phyloP scores from a whole-genome alignment of 2,329 filamentous ascomycete species.

The Purpureocillium lavendulum region DNA sequence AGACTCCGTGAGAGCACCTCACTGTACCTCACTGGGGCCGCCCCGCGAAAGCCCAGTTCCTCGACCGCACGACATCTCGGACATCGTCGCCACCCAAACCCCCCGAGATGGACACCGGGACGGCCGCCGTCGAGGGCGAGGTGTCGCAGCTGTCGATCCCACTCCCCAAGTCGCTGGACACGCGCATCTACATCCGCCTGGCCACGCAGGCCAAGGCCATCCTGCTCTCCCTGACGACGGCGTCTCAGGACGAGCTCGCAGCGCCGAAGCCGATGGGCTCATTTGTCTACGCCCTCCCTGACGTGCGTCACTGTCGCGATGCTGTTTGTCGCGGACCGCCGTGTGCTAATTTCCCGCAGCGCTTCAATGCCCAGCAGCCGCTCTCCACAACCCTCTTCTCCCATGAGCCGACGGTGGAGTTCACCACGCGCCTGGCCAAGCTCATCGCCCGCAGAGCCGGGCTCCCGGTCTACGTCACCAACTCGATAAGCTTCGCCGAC shows the following conservation, averaged over 20 bases:
- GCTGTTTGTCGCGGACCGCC: slow-evolving; percentile 1
- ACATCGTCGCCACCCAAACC: too few relatives aligned
- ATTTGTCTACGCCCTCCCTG: slow-evolving; percentile 88
- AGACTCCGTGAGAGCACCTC: too few relatives aligned
- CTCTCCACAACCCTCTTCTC: slow-evolving; percentile 74
- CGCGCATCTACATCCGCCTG: slow-evolving; percentile 52
- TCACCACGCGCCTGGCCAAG: slow-evolving; percentile 77
- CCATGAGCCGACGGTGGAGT: slow-evolving; percentile 70
- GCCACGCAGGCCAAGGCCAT: slow-evolving; percentile 49
- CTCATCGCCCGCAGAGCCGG: slow-evolving; percentile 65
- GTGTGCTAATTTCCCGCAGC: slow-evolving; percentile 22
- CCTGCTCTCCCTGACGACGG: slow-evolving; percentile 53
- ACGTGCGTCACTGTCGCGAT: slow-evolving; percentile 43
- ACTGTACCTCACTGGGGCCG: too few relatives aligned
- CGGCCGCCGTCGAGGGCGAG: background rate
- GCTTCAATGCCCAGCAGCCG: slow-evolving; percentile 49
- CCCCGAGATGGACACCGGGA: too few relatives aligned
- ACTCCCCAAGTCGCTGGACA: slow-evolving; percentile 51
- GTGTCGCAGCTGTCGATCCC: slow-evolving; percentile 41
- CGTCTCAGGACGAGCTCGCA: slow-evolving; percentile 41
- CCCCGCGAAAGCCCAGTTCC: too few relatives aligned
- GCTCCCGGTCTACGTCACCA: slow-evolving; percentile 82
- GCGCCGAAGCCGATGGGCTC: slow-evolving; percentile 61
- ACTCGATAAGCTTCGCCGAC: slow-evolving; percentile 70
- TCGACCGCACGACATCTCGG: too few relatives aligned